Conservation (phyloP, 1,284 basidiomycete genomes). For the Cryptococcus sp. region DNA sequence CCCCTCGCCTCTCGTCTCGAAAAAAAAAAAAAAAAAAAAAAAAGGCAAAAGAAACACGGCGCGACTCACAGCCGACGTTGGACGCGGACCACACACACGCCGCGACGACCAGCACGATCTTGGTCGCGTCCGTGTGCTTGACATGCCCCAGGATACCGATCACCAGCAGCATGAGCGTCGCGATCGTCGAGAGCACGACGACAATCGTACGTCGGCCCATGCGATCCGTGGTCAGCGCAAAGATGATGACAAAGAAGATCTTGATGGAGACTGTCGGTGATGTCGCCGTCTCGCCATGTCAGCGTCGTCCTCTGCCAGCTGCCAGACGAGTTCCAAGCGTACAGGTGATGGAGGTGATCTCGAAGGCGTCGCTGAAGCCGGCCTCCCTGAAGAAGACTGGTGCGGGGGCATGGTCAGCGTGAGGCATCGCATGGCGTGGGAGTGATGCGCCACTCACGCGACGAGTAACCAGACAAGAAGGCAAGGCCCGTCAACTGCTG, state of each 20-base stretch:
- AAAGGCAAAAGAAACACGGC: too few species aligned
- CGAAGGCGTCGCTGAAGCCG: constrained; percentile 15
- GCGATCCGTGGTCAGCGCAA: constrained; percentile 12
- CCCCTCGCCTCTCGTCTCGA: too few species aligned
- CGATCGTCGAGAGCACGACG: not conserved
- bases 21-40: too few species aligned
- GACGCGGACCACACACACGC: constrained; percentile 9
- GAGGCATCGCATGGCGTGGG: too few species aligned
- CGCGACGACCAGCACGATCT: constrained; percentile 12
- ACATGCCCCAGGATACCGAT: constrained; percentile 17
- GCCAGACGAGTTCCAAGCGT: too few species aligned
- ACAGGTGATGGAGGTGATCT: constrained; percentile 11
- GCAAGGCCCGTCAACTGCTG: constrained; percentile 15
- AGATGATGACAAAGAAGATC: constrained; percentile 4
- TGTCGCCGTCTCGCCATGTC: not conserved
- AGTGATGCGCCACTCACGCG: not conserved
- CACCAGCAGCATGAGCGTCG: constrained; percentile 13
- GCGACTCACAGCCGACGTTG: not conserved
- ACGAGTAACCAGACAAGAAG: constrained; percentile 11
- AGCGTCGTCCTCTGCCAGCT: not conserved
- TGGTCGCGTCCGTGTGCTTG: constrained; percentile 2
- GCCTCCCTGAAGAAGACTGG: constrained; percentile 12
- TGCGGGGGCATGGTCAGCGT: not conserved
- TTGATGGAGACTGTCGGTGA: constrained; percentile 6
- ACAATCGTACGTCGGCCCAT: constrained; percentile 14